These are phyloP conservation scores for Ganoderma lucidum DNA, from an alignment of 1,284 basidiomycete species.

Conservation along the genomic window DNA sequence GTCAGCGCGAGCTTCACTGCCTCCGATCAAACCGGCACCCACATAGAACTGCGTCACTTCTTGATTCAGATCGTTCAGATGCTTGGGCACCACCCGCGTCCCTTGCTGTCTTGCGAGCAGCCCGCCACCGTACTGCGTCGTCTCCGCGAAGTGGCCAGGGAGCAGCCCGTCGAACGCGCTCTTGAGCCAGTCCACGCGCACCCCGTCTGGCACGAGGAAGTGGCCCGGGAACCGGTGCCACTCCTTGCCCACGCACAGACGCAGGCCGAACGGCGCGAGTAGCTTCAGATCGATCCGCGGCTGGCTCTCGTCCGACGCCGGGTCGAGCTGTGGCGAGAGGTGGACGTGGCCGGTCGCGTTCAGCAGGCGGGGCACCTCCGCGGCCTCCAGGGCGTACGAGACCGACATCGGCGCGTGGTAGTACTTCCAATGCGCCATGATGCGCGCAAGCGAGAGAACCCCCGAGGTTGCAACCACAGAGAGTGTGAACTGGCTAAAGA, in stretches of 20 bases:
- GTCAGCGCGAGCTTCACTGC: slow-evolving; percentile 24
- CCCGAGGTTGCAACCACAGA: slow-evolving; percentile 71
- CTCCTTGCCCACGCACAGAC: slow-evolving; percentile 93
- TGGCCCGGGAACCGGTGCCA: slow-evolving; percentile 96
- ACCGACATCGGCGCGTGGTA: slow-evolving; percentile 92
- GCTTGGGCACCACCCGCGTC: slow-evolving; percentile 68
- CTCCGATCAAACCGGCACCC: slow-evolving; percentile 43
- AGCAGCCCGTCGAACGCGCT: slow-evolving; percentile 91
- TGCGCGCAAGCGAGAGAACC: slow-evolving; percentile 80
- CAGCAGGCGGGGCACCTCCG: slow-evolving; percentile 85
- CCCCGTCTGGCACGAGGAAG: slow-evolving; percentile 86
- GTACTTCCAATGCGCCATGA: slow-evolving; percentile 85
- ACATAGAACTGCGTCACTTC: slow-evolving; percentile 88
- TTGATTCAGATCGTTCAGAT: slow-evolving; percentile 90
- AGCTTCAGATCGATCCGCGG: slow-evolving; percentile 76
- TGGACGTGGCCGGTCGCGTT: slow-evolving; percentile 71
- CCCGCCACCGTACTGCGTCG: slow-evolving; percentile 40
- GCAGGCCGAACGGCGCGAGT: slow-evolving; percentile 76
- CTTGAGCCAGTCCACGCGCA: slow-evolving; percentile 88
- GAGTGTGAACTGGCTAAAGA: slow-evolving; percentile 84
- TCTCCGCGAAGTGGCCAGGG: slow-evolving; percentile 79
- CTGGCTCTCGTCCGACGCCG: slow-evolving; percentile 51
- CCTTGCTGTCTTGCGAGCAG: slow-evolving; percentile 69
- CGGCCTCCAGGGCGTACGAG: slow-evolving; percentile 75
- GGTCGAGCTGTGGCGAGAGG: slow-evolving; percentile 48